Evolutionary conservation across 768 basidiomycete species (phyloP).

Genomic region (Suillus tomentosus): DNA sequence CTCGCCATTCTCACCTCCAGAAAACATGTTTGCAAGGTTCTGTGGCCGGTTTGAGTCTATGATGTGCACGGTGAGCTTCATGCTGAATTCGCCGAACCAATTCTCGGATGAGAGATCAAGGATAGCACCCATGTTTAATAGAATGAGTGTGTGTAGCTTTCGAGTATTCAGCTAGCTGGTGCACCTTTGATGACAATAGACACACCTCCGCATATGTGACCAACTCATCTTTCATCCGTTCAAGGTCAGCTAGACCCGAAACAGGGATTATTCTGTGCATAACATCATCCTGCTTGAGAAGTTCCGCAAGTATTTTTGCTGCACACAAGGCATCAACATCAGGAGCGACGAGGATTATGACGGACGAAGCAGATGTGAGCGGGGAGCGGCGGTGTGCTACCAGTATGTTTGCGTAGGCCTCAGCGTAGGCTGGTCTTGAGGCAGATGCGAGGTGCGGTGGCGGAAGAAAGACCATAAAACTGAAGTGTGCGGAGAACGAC

Average conservation of each 20-base stretch:
- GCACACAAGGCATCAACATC: constrained; percentile 94
- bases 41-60: constrained; percentile 93
- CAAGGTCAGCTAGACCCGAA: constrained; percentile 79
- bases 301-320: constrained; percentile 82
- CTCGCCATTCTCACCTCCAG: constrained; percentile 62
- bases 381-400: constrained; percentile 71
- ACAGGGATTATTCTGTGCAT: constrained; percentile 90
- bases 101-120: constrained; percentile 74
- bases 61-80: constrained; percentile 77
- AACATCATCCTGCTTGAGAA: constrained; percentile 93
- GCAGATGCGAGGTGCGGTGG: constrained; percentile 69
- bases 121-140: constrained; percentile 90
- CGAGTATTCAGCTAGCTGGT: constrained; percentile 10
- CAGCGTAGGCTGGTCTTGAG: constrained; percentile 62
- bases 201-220: constrained; percentile 66
- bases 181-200: constrained; percentile 4
- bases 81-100: constrained; percentile 76
- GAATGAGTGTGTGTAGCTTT: constrained; percentile 85
- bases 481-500: neutral
- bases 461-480: constrained; percentile 63
- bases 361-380: constrained; percentile 76
- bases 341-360: constrained; percentile 83
- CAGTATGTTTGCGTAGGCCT: constrained; percentile 75
- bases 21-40: constrained; percentile 86
- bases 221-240: constrained; percentile 65